phyloP scores from a whole-genome alignment of 140 eudicot genomes.

The Flaveria floridana region DNA sequence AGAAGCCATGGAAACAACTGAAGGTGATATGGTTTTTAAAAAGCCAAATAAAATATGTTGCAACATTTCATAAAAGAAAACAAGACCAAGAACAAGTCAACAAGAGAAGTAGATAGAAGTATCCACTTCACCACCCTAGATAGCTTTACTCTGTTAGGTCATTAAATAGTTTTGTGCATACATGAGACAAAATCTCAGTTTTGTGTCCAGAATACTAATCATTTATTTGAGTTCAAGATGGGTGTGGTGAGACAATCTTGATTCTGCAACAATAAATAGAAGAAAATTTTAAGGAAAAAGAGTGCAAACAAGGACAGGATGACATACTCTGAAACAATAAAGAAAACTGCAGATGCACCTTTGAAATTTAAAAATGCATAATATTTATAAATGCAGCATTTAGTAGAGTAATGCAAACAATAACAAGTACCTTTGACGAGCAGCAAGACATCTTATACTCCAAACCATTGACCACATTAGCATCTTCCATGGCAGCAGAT shows the following conservation, averaged over 20 bases:
- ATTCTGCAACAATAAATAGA: conserved; percentile 27
- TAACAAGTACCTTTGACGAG: conserved; percentile 73
- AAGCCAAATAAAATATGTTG: background rate
- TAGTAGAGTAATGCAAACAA: background rate
- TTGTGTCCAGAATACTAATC: conserved; percentile 26
- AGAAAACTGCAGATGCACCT: conserved; percentile 5
- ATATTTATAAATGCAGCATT: background rate
- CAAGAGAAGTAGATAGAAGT: conserved; percentile 10
- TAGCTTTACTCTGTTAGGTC: conserved; percentile 7
- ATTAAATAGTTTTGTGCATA: conserved; percentile 17
- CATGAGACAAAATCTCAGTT: conserved; percentile 15
- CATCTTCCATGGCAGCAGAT: conserved; percentile 63
- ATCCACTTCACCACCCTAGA: conserved; percentile 6
- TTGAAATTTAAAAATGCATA: conserved; percentile 1
- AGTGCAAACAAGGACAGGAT: background rate
- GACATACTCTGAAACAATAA: background rate
- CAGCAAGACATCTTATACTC: conserved; percentile 86
- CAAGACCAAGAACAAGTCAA: conserved; percentile 6
- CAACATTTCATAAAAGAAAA: conserved; percentile 3
- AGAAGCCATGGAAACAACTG: background rate
- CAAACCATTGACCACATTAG: conserved; percentile 66
- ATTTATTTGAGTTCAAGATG: conserved; percentile 32
- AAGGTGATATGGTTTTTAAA: conserved; percentile 9
- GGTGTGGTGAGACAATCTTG: conserved; percentile 20
- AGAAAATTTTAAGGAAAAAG: conserved; percentile 18